These are phyloP conservation scores for Teunomyces funiuensis DNA, from an alignment of 805 yeast species.

Conservation along the genomic window DNA sequence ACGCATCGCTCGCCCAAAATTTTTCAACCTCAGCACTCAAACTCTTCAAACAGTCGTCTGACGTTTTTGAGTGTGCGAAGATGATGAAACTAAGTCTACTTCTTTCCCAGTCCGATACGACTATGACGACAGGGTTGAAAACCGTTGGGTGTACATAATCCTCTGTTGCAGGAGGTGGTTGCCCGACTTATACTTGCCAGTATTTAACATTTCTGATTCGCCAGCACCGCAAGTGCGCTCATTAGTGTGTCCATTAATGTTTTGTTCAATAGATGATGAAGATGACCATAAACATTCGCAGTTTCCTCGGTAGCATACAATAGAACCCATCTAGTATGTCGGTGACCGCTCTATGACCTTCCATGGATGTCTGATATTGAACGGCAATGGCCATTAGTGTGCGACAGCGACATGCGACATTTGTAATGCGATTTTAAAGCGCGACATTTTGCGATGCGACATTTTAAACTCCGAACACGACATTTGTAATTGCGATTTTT, in stretches of 20 bases:
- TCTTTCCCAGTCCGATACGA: constrained; percentile 93
- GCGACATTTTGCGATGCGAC: too few species aligned
- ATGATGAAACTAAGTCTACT: constrained; percentile 59
- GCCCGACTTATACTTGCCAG: constrained; percentile 85
- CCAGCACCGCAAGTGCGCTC: constrained; percentile 8
- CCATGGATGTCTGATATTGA: constrained; percentile 86
- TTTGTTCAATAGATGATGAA: constrained; percentile 58
- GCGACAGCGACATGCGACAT: too few species aligned
- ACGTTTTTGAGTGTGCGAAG: constrained; percentile 18
- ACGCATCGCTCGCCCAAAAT: constrained; percentile 2
- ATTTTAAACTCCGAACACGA: too few species aligned
- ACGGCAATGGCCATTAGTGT: too few species aligned
- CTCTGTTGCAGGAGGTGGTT: constrained; percentile 40
- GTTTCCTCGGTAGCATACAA: constrained; percentile 93
- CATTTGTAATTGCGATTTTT: too few species aligned
- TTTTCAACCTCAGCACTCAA: background rate
- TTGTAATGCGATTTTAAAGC: too few species aligned
- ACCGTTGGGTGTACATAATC: constrained; percentile 39
- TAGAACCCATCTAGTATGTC: constrained; percentile 81
- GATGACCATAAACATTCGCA: constrained; percentile 82
- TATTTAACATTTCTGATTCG: constrained; percentile 65
- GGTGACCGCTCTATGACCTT: constrained; percentile 85
- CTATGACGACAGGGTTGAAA: constrained; percentile 87
- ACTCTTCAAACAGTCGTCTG: constrained; percentile 2
- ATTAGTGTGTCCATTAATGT: constrained; percentile 9